Evolutionary conservation across 2,329 filamentous ascomycete genomes (phyloP).

Genomic region (Aspergillus sp.): DNA sequence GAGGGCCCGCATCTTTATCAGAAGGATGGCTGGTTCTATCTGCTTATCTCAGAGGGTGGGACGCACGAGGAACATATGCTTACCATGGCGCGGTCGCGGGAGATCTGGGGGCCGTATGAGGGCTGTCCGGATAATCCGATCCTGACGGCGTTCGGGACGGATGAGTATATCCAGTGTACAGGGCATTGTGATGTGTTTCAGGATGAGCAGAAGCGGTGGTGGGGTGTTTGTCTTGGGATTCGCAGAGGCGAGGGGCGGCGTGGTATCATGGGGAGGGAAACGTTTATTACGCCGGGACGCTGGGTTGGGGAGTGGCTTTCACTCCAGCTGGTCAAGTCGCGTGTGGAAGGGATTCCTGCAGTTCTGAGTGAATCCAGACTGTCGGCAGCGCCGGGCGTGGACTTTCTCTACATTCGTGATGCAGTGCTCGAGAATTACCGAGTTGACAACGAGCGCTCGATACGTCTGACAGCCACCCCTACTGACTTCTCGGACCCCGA

Average conservation of each 20-base stretch:
- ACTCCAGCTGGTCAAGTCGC: slow-evolving; percentile 28
- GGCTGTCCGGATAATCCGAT: slow-evolving; percentile 51
- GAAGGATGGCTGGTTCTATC: slow-evolving; percentile 56
- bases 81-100: slow-evolving; percentile 52
- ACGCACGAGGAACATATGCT: slow-evolving; percentile 52
- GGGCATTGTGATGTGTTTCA: slow-evolving; percentile 31
- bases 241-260: slow-evolving; percentile 24
- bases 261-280: slow-evolving; percentile 39
- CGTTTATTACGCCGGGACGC: slow-evolving; percentile 33
- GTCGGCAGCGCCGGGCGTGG: slow-evolving; percentile 22
- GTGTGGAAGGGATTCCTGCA: background rate
- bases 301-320: slow-evolving; percentile 30
- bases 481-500: slow-evolving; percentile 25
- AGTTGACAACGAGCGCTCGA: slow-evolving; percentile 14
- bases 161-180: slow-evolving; percentile 30
- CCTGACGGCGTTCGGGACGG: slow-evolving; percentile 28
- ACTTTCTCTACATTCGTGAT: slow-evolving; percentile 33
- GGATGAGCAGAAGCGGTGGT: slow-evolving; percentile 27
- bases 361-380: slow-evolving; percentile 6
- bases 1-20: slow-evolving; percentile 59
- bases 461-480: slow-evolving; percentile 12
- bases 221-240: slow-evolving; percentile 26
- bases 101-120: slow-evolving; percentile 54
- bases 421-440: slow-evolving; percentile 25
- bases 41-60: slow-evolving; percentile 53